Evolutionary conservation across 345 rosid genomes (phyloP).

Genomic region (Barbarea vulgaris): DNA sequence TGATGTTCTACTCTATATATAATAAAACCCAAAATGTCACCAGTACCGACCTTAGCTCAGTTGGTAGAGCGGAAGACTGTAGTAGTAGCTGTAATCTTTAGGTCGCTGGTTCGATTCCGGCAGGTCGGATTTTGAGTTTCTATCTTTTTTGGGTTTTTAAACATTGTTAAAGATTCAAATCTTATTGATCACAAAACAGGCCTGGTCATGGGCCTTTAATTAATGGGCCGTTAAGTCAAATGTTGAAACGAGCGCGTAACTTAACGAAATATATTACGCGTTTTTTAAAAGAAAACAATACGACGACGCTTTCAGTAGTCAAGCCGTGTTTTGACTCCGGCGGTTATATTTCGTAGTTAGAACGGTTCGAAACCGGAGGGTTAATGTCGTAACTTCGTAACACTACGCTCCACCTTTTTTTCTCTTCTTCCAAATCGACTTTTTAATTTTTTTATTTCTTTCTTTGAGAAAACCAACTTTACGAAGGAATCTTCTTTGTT

Average conservation of each 20-base stretch:
- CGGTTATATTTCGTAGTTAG: slow-evolving; percentile 21
- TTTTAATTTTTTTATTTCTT: neutral
- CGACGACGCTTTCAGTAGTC: neutral
- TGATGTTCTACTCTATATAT: too few relatives aligned
- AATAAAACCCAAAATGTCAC: accelerated
- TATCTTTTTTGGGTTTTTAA: too few relatives aligned
- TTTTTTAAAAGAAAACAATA: neutral
- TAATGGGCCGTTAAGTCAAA: slow-evolving; percentile 10
- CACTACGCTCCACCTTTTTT: neutral
- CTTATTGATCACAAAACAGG: neutral
- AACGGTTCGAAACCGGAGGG: slow-evolving; percentile 15
- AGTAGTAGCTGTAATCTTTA: slow-evolving; percentile 38
- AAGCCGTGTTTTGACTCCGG: slow-evolving; percentile 30
- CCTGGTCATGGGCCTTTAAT: neutral
- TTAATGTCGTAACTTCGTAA: neutral
- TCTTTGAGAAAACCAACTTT: slow-evolving; percentile 21
- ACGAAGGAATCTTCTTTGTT: slow-evolving; percentile 32
- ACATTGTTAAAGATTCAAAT: neutral
- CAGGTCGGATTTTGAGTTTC: neutral
- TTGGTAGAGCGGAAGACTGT: slow-evolving; percentile 92
- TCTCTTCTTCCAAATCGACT: neutral
- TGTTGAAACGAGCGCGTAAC: neutral
- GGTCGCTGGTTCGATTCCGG: slow-evolving; percentile 29
- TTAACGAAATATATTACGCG: slow-evolving; percentile 14
- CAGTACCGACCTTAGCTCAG: slow-evolving; percentile 76